These are phyloP conservation scores for Pinus tabuliformis DNA, from an alignment of 75 land plant species.

Conservation along the genomic window DNA sequence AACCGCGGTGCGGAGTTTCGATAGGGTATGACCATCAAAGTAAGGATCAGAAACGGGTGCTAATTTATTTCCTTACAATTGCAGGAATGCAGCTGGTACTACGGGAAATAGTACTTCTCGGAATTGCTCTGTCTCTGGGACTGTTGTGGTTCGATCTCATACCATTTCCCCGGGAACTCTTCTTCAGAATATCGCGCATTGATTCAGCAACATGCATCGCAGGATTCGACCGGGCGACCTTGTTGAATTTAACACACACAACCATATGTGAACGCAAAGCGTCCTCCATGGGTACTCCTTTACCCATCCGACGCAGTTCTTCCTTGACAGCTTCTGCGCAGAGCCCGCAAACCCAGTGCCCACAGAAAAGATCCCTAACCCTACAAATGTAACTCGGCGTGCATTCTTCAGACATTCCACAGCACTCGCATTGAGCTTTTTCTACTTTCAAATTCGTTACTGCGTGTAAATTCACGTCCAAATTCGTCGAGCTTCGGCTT, in stretches of 20 bases:
- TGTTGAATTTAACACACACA: slow-evolving; percentile 55
- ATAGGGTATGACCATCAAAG: no score
- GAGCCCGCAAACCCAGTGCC: slow-evolving; percentile 77
- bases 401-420: slow-evolving; percentile 75
- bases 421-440: slow-evolving; percentile 64
- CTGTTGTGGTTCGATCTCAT: not conserved
- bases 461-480: no score
- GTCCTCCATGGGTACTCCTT: slow-evolving; percentile 23
- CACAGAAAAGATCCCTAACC: slow-evolving; percentile 35
- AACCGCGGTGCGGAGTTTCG: no score
- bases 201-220: slow-evolving; percentile 41
- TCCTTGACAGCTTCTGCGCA: slow-evolving; percentile 85
- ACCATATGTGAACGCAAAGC: slow-evolving; percentile 50
- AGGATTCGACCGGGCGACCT: slow-evolving; percentile 48
- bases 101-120: not conserved
- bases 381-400: slow-evolving; percentile 44
- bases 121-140: not conserved
- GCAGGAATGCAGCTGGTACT: slow-evolving; percentile 64
- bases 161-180: slow-evolving; percentile 12
- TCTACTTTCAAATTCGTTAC: not conserved
- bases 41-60: no score
- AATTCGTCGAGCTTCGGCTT: no score
- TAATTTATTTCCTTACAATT: slow-evolving; percentile 22
- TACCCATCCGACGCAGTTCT: slow-evolving; percentile 15
- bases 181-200: slow-evolving; percentile 42